Evolutionary conservation across 75 land plant genomes (phyloP).

Genomic region (Azolla pinnata): DNA sequence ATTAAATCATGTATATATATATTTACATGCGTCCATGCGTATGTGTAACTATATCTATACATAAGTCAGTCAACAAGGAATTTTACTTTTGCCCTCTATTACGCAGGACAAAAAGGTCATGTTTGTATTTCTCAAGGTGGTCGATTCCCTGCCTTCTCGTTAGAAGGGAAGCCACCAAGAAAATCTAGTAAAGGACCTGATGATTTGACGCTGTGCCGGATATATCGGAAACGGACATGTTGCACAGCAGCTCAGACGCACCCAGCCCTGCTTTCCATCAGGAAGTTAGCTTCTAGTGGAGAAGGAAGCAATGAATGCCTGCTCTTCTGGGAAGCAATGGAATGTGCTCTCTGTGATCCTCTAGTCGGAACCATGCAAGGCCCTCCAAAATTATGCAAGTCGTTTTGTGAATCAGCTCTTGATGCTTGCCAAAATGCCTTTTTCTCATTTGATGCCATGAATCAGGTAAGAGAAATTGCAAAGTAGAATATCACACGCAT

Average conservation of each 20-base stretch:
- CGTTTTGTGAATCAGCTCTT: conserved; percentile 57
- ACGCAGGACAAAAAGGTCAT: conserved; percentile 37
- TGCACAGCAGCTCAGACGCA: conserved; percentile 73
- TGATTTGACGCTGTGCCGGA: conserved; percentile 66
- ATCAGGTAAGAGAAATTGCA: conserved; percentile 39
- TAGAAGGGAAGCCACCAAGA: conserved; percentile 57
- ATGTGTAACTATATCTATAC: too few species aligned
- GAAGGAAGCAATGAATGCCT: conserved; percentile 77
- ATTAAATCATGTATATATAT: too few species aligned
- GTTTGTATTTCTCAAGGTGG: conserved; percentile 64
- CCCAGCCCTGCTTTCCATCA: conserved; percentile 51
- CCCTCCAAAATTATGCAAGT: conserved; percentile 56
- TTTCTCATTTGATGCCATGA: conserved; percentile 53
- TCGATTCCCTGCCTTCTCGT: conserved; percentile 63
- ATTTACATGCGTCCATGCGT: too few species aligned
- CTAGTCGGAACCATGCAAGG: conserved; percentile 58
- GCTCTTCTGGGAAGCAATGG: conserved; percentile 69
- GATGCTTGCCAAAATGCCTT: conserved; percentile 59
- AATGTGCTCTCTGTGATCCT: conserved; percentile 89
- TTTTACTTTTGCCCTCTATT: too few species aligned
- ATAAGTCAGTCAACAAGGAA: too few species aligned
- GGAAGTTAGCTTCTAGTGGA: conserved; percentile 58
- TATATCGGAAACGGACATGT: conserved; percentile 63
- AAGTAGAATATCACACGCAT: too few species aligned
- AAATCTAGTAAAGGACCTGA: conserved; percentile 44